Percentiles rank a stretch among this genome's conserved stretches.
These are phyloP conservation scores for Pestalotiopsis sp. DNA, from an alignment of 2,329 filamentous ascomycete species.

Conservation along the genomic window DNA sequence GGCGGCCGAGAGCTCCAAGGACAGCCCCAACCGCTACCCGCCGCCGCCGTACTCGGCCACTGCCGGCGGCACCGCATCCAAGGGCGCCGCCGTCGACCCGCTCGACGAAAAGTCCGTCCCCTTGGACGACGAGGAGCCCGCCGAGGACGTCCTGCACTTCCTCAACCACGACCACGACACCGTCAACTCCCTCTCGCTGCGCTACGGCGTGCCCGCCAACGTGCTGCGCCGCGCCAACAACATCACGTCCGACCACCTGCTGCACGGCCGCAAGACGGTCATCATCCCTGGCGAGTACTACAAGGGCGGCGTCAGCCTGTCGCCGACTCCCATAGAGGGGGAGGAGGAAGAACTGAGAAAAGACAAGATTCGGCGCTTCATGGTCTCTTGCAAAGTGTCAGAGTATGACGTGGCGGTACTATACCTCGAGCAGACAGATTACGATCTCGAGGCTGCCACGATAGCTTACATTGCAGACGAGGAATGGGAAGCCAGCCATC, in stretches of 20 bases:
- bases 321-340: conserved; percentile 70
- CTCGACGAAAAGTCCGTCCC: conserved; percentile 32
- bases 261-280: conserved; percentile 69
- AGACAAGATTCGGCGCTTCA: conserved; percentile 72
- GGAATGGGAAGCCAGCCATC: conserved; percentile 73
- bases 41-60: conserved; percentile 42
- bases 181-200: conserved; percentile 68
- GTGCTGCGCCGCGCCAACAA: conserved; percentile 69
- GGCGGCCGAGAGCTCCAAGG: conserved; percentile 30
- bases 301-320: conserved; percentile 67
- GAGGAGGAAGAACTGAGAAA: conserved; percentile 76
- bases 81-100: neutral
- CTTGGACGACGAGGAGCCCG: conserved; percentile 33
- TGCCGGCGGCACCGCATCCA: neutral
- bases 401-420: conserved; percentile 77
- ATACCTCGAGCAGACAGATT: conserved; percentile 72
- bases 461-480: conserved; percentile 71
- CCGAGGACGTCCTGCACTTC: conserved; percentile 75
- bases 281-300: conserved; percentile 74
- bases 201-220: conserved; percentile 68
- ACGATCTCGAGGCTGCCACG: conserved; percentile 67
- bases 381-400: conserved; percentile 76
- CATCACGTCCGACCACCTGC: conserved; percentile 70
- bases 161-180: conserved; percentile 71
- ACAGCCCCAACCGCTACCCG: conserved; percentile 28